Evolutionary conservation across 257 asterid species (phyloP).

Genomic region (Cordia subcordata): DNA sequence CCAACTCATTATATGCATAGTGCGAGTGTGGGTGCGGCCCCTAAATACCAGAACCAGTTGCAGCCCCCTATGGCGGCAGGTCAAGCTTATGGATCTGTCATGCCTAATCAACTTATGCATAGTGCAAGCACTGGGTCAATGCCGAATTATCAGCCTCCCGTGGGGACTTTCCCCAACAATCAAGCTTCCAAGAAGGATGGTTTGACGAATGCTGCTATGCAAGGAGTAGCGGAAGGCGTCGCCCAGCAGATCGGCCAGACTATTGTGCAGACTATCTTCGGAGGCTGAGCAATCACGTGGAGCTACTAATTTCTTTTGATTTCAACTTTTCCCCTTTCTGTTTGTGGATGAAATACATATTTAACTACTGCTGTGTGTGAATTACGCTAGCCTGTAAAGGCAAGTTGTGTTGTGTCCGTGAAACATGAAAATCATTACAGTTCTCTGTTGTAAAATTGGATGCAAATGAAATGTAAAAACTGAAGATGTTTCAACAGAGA

Average conservation of each 20-base stretch:
- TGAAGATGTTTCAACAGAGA: too few species aligned
- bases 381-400: neutral
- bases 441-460: neutral
- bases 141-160: slow-evolving; percentile 12
- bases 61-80: slow-evolving; percentile 2
- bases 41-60: slow-evolving; percentile 1
- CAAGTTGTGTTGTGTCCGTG: neutral
- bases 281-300: neutral
- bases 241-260: slow-evolving; percentile 41
- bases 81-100: neutral
- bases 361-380: neutral
- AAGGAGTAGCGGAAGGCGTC: slow-evolving; percentile 41
- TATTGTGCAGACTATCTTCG: slow-evolving; percentile 25
- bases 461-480: too few species aligned
- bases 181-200: slow-evolving; percentile 7
- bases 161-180: slow-evolving; percentile 2
- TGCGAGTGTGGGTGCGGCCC: slow-evolving; percentile 6
- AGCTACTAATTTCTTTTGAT: too few species aligned
- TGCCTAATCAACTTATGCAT: slow-evolving; percentile 13
- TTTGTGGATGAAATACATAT: neutral
- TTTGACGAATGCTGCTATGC: slow-evolving; percentile 30
- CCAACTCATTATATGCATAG: slow-evolving; percentile 3
- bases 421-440: neutral
- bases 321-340: too few species aligned
- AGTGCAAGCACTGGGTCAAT: slow-evolving; percentile 11